These are phyloP conservation scores for Raphidocelis subcapitata DNA, from an alignment of 139 green algal species.

Conservation along the genomic window DNA sequence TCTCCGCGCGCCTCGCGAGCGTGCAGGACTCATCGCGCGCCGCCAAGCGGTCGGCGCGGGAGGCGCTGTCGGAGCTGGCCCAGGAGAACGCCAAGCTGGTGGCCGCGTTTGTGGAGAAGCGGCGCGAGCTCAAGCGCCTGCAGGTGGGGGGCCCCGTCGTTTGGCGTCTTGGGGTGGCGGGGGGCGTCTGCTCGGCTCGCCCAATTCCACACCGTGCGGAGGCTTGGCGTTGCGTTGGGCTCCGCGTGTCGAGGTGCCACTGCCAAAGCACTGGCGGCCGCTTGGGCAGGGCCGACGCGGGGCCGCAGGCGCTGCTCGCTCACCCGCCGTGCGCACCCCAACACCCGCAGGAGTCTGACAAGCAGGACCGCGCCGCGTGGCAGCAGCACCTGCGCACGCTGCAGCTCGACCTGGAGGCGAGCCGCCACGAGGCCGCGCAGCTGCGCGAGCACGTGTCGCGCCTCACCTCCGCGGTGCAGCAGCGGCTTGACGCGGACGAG, in stretches of 20 bases:
- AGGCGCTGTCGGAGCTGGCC: conserved; percentile 52
- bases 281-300: too few relatives aligned
- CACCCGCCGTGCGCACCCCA: too few relatives aligned
- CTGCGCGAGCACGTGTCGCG: too few relatives aligned
- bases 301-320: too few relatives aligned
- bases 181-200: too few relatives aligned
- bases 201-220: too few relatives aligned
- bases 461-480: not conserved
- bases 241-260: too few relatives aligned
- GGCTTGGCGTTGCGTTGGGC: too few relatives aligned
- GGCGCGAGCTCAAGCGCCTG: conserved; percentile 38
- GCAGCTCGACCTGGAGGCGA: conserved; percentile 16
- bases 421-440: too few relatives aligned
- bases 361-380: conserved; percentile 30
- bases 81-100: conserved; percentile 55
- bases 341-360: conserved; percentile 37
- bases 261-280: too few relatives aligned
- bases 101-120: conserved; percentile 45
- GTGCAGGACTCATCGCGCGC: not conserved
- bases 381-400: conserved; percentile 23
- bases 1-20: conserved; percentile 5
- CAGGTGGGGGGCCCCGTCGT: not conserved
- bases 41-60: conserved; percentile 31
- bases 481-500: not conserved
- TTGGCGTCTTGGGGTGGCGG: too few relatives aligned